Conservation (phyloP, 2,329 filamentous ascomycete genomes). For the Colletotrichum sojae region DNA sequence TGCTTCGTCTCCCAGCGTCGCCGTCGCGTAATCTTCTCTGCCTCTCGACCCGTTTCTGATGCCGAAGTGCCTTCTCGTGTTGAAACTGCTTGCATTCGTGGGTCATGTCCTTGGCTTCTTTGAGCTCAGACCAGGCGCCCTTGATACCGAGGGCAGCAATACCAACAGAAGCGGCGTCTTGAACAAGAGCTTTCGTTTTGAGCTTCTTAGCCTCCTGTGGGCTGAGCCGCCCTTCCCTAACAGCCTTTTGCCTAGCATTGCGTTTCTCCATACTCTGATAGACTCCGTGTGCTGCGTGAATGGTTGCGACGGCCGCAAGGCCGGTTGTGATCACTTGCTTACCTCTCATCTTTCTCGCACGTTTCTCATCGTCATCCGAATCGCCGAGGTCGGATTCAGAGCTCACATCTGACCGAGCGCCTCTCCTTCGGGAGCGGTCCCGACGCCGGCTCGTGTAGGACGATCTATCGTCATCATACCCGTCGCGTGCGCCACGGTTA, state of each 20-base stretch:
- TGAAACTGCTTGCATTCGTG: slow-evolving; percentile 66
- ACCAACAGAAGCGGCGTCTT: slow-evolving; percentile 72
- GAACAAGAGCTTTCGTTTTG: slow-evolving; percentile 69
- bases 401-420: slow-evolving; percentile 61
- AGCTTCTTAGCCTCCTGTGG: slow-evolving; percentile 67
- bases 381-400: slow-evolving; percentile 71
- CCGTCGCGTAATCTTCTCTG: slow-evolving; percentile 48
- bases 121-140: slow-evolving; percentile 68
- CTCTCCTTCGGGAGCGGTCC: slow-evolving; percentile 52
- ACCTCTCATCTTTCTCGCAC: slow-evolving; percentile 71
- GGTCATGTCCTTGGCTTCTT: slow-evolving; percentile 66
- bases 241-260: slow-evolving; percentile 65
- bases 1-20: slow-evolving; percentile 52
- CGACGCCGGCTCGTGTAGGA: slow-evolving; percentile 57
- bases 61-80: slow-evolving; percentile 63
- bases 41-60: slow-evolving; percentile 61
- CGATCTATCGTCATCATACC: slow-evolving; percentile 63
- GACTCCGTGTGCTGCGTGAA: slow-evolving; percentile 72
- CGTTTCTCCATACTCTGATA: slow-evolving; percentile 73
- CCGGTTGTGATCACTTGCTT: slow-evolving; percentile 72
- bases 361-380: slow-evolving; percentile 70
- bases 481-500: slow-evolving; percentile 54
- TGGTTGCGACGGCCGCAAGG: slow-evolving; percentile 70
- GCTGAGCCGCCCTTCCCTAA: slow-evolving; percentile 67
- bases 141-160: slow-evolving; percentile 72